Evolutionary conservation across 805 yeast genomes (phyloP), one percentile per base, ranked within the genome.

Genomic region (Kluyveromyces dobzhanskii): DNA sequence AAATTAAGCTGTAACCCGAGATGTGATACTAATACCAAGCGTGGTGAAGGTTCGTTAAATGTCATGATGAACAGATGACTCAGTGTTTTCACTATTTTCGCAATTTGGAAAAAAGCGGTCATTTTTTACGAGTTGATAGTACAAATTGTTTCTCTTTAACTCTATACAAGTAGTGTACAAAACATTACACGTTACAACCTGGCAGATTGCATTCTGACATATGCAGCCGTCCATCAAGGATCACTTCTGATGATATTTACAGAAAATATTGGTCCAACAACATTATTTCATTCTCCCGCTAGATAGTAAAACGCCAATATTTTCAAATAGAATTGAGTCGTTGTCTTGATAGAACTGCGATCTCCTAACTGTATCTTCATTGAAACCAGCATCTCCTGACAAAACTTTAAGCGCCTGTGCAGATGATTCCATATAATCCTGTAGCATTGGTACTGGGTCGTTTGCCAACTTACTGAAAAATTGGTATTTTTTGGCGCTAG

Each of bases 341-440:
- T 78, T 75, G 10, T 61, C 57, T 30, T 57, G 57, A 61, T 83
- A 92, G 61, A 81, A 92, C 13, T 78, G 77, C 3, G 95, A 76
- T 51, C 82, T 75, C 65, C 98, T 77, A 4, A 86, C 95, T 16
- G 75, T 69, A 56, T 88, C 97, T 63, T 90, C 97, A 55, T 79
- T 80, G 61, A 79, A 83, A 8, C 88, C 90, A 50, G 84, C 92
- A 51, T 92, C 97, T 47, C 95, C 87, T 43, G 86, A 75, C 46
- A 92, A 69, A 11, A 90, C 83, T 62, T 83, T 87, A 53, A 92
- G 70, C 35, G 90, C 84, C 43, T 86, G 85, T 12, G 86, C 70
- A 59, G 92, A 94, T 32, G 86, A 80, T 32, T 78, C 81, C 44
- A 79, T 67, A 74, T 95, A 84, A 37, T 76, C 71, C 40, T 79